phyloP scores from a whole-genome alignment of 2,329 filamentous ascomycete genomes.

The Neofusicoccum cordaticola region DNA sequence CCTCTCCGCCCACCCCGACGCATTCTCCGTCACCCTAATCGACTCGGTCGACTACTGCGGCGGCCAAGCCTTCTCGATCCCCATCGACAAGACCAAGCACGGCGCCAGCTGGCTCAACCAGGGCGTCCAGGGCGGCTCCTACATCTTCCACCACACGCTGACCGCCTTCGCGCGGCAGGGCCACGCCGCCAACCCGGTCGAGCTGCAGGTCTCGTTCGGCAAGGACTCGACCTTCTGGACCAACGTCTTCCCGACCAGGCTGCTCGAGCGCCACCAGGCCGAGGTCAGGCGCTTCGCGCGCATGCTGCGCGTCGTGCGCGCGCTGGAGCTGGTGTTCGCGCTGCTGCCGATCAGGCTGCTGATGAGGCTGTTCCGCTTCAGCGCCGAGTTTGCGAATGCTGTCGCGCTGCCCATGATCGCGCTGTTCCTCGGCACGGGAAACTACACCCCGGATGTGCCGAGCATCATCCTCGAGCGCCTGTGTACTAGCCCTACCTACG shows the following conservation, averaged over 20 bases:
- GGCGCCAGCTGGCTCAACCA: conserved; percentile 61
- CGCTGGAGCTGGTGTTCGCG: conserved; percentile 60
- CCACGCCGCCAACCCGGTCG: conserved; percentile 55
- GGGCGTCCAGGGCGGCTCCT: conserved; percentile 61
- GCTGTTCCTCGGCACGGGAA: conserved; percentile 71
- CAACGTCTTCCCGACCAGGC: conserved; percentile 61
- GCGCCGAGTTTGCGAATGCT: conserved; percentile 66
- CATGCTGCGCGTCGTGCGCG: conserved; percentile 57
- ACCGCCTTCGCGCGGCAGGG: conserved; percentile 61
- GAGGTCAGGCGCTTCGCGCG: conserved; percentile 56
- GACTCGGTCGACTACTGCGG: conserved; percentile 55
- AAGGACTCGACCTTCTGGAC: conserved; percentile 64
- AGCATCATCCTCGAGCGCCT: conserved; percentile 60
- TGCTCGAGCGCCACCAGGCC: conserved; percentile 54
- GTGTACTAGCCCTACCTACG: conserved; percentile 54
- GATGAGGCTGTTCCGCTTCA: conserved; percentile 67
- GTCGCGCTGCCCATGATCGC: conserved; percentile 71
- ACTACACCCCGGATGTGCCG: conserved; percentile 69
- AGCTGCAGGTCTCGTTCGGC: conserved; percentile 62
- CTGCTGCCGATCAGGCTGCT: conserved; percentile 62
- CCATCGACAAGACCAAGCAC: conserved; percentile 54
- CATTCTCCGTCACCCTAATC: conserved; percentile 63
- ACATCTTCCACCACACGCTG: conserved; percentile 67
- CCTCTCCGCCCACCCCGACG: conserved; percentile 62
- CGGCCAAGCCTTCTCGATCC: conserved; percentile 59